Base-by-base conservation (phyloP, 306 rosid species). In the Corylus americana region DNA sequence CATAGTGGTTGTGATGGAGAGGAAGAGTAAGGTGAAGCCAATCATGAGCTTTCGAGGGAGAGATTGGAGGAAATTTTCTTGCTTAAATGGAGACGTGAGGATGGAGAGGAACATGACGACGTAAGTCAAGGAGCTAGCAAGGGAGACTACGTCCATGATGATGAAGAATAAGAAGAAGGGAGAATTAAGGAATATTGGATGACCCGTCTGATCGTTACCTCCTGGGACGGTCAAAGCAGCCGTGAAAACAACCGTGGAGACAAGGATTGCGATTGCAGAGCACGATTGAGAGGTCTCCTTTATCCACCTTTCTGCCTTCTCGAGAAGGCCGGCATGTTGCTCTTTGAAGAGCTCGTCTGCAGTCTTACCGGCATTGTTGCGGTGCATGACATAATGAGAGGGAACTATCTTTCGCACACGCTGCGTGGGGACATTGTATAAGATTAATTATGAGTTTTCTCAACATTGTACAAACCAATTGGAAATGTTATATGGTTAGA, bases 271-370 rank as follows among this genome's bases (percentile, higher is more conserved):
- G 2, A 74, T 49, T 0, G 66, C 11, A 6, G 66, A 35, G 53
- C 77, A 74, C 11, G 77, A 74, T n/a, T 57, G 29, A 7, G 54
- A 44, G 17, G 77, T 74, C 11, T 12, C 31, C 20, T 74, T 74
- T 8, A 37, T 55, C 68, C 68, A 74, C 50, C 5, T 67, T 67
- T 67, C 12, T 4, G 71, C 71, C 1, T 39, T 42, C 27, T 67
- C 3, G 3, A 67, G 71, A 39, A 67, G 71, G 0, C 9, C 0
- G 5, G 50, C 25, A 11, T 67, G 71, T 18, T 3, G 13, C 27
- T 17, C 16, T 67, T 42, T 67, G 71, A 67, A 67, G 47, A 39
- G 47, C 71, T 67, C 71, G 2, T 27, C 14, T 39, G 71, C 71
- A 7, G 71, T 18, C 13, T 9, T 18, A 42, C 72, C 51, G 7